Base-by-base conservation (phyloP, 495 filamentous ascomycete genomes). In the Penicillium manginii region DNA sequence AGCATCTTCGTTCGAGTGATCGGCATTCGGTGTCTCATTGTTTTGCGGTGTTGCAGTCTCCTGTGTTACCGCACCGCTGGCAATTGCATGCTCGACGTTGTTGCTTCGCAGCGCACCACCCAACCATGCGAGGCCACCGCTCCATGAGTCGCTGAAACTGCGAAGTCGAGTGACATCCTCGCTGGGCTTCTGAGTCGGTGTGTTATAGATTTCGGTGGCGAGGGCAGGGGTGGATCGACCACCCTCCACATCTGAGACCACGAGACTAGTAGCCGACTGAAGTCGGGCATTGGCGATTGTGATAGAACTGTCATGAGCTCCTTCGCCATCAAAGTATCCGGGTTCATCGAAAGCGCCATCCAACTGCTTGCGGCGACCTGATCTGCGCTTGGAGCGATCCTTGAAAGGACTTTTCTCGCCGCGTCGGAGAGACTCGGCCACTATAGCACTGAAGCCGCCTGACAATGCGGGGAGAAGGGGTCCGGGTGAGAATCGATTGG, bases 371-470 rank as follows among this genome's bases (percentile, higher is more conserved):
- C 74, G 64, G 26, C 65, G 65, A 4, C 60, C 65, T 10, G 60
- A 46, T 35, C 55, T 70, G n/a, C 64, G 59, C 3, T 50, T 58
- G 23, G 55, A 60, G 14, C 75, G 70, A 15, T 75, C 69, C 49
- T 75, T 78, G 31, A 64, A 63, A n/a, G 75, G 70, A 35, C 66
- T 76, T 21, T 66, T 69, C 53, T 81, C 74, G 22, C 82, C 83
- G 10, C 83, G 79, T 26, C 83, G 79, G 5, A 87, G 64, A 18
- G 83, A 81, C 60, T 90, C 87, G 5, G 85, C 86, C 6, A 87
- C 83, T 2, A 87, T 79, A 2, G 80, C 84, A 65, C 76, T 84
- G 53, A 87, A 78, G 18, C 81, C 75, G 14, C 78, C 78, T 0
- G 84, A 86, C 0, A 87, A 70, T 5, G 84, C 79, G 32, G 67